Evolutionary conservation across 495 filamentous ascomycete species (phyloP), one percentile per base, ranked within the genome.

Genomic region (Penicillium cosmopolitanum): DNA sequence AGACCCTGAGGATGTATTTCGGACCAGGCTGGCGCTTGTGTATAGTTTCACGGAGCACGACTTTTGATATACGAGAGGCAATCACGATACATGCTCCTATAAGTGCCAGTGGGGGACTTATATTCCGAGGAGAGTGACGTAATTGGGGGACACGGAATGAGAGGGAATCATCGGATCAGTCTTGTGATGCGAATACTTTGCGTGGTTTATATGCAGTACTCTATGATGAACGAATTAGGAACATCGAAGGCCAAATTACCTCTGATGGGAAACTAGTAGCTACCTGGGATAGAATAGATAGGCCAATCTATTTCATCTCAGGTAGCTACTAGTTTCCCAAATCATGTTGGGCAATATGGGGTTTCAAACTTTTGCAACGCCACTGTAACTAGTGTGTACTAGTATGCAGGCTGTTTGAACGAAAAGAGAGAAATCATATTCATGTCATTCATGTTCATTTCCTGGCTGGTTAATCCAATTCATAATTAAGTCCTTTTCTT

Each of bases 1-100:
- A 48, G 23, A 48, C 9, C 23, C 21, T 13, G 46, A 48, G 5
- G 46, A 28, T 12, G 46, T 48, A 48, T 48, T 48, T 48, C 18
- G 23, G 46, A 48, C 21, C 19, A 35, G 15, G 13, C 50, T 36
- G 48, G 33, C 46, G 13, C 46, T 48, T 12, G 46, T 23, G 19
- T 19, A 23, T 23, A 48, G 46, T 48, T 48, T 31, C 34, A 51
- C 50, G n/a, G 50, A 35, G 50, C 50, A 51, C 50, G 19, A 28
- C 50, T 36, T 34, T 9, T 34, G 50, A 13, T 7, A 51, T 48
- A 16, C 28, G 13, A n/a, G 50, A 51, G 28, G 28, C 50, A 51
- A 51, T 18, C 31, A 11, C 50, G 31, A 51, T 51, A 25, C 15
- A 15, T 16, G 19, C 25, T 36, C 31, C 31, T 36, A 51, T 51